These are phyloP conservation scores for Galeopsis tetrahit DNA, from an alignment of 257 asterid species.

Conservation along the genomic window DNA sequence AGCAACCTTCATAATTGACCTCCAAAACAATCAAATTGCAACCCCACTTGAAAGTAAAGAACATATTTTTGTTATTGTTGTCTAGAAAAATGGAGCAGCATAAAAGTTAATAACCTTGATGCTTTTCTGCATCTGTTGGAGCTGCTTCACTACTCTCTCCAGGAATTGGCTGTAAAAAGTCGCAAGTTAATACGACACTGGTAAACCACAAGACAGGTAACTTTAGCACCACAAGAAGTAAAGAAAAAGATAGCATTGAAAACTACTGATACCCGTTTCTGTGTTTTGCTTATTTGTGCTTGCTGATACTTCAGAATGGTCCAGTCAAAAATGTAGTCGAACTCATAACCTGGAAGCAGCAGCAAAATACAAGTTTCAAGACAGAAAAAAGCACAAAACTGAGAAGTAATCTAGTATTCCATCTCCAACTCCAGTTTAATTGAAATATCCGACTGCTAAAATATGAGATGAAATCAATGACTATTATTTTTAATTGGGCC, in stretches of 20 bases:
- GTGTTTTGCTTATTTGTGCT: constrained; percentile 79
- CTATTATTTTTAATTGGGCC: too few species aligned
- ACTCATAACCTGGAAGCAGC: constrained; percentile 73
- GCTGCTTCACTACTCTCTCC: constrained; percentile 87
- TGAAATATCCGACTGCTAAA: background rate
- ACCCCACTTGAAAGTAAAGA: background rate
- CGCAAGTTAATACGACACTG: constrained; percentile 20
- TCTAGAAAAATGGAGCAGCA: constrained; percentile 3
- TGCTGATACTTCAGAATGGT: constrained; percentile 97
- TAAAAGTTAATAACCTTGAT: constrained; percentile 58
- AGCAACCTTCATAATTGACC: background rate
- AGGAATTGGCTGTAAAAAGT: constrained; percentile 62
- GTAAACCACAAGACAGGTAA: constrained; percentile 15
- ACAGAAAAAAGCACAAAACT: constrained; percentile 17
- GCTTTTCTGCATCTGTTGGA: constrained; percentile 59
- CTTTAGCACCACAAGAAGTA: constrained; percentile 25
- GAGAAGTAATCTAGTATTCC: background rate
- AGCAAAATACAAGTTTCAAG: constrained; percentile 32
- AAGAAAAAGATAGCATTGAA: constrained; percentile 23
- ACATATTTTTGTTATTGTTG: constrained; percentile 11
- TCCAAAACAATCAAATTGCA: constrained; percentile 14
- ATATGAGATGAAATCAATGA: too few species aligned
- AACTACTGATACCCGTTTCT: constrained; percentile 64
- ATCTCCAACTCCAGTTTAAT: constrained; percentile 19
- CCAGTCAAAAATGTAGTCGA: constrained; percentile 96